Evolutionary conservation across 2,329 filamentous ascomycete genomes (phyloP).

Genomic region (Trichoderma sp.): DNA sequence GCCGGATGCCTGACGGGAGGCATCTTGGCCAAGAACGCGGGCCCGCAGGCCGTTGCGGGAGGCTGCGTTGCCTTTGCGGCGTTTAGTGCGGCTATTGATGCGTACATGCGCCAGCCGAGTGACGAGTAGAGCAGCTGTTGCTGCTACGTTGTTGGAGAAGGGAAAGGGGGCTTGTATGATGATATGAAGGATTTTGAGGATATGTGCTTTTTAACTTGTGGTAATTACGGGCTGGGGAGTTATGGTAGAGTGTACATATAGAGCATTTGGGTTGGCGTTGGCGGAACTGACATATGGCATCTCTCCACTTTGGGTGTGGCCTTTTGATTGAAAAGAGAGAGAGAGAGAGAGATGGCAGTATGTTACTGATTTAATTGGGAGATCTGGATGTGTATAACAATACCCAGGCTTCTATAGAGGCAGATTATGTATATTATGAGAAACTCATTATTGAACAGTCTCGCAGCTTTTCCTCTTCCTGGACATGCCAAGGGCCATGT

Average conservation of each 20-base stretch:
- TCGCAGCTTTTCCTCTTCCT: neutral
- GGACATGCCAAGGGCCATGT: neutral
- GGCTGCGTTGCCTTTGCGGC: constrained; percentile 93
- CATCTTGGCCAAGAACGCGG: constrained; percentile 79
- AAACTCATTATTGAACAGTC: neutral
- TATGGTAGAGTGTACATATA: constrained; percentile 25
- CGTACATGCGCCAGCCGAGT: constrained; percentile 78
- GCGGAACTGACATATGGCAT: constrained; percentile 21
- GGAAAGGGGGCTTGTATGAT: constrained; percentile 13
- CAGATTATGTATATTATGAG: constrained; percentile 7
- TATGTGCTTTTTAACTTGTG: constrained; percentile 14
- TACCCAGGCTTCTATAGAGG: constrained; percentile 13
- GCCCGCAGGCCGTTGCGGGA: constrained; percentile 81
- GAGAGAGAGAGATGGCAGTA: neutral
- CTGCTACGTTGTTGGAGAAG: neutral
- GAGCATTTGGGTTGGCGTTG: constrained; percentile 35
- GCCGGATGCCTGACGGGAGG: constrained; percentile 91
- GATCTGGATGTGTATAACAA: neutral
- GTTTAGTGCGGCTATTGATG: constrained; percentile 88
- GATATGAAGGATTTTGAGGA: neutral
- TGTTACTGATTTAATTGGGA: neutral
- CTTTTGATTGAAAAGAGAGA: neutral
- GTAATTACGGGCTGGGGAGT: constrained; percentile 27
- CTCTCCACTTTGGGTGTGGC: constrained; percentile 6
- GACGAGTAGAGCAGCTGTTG: constrained; percentile 44